Conservation (phyloP, 148 eudicot genomes). For the Arbutus unedo region DNA sequence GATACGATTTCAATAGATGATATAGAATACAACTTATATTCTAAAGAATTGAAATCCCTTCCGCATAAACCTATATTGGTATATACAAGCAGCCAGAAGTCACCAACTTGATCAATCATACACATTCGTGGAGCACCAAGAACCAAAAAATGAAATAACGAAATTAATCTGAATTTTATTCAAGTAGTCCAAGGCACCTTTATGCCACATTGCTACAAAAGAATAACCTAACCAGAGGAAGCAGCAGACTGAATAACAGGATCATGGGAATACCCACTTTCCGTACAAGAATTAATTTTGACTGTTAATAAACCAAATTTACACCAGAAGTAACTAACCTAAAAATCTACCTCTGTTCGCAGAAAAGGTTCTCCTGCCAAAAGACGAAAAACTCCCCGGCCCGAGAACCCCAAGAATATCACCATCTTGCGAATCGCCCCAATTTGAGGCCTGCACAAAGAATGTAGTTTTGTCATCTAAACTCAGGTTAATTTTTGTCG, state of each 20-base stretch:
- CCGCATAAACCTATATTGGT: background rate
- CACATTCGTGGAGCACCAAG: background rate
- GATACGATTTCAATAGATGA: too few relatives aligned
- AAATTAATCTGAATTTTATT: constrained; percentile 36
- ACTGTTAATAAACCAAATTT: constrained; percentile 32
- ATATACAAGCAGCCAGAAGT: background rate
- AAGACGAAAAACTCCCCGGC: constrained; percentile 44
- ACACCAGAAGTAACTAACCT: constrained; percentile 35
- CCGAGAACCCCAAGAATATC: constrained; percentile 31
- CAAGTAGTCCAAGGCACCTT: constrained; percentile 39
- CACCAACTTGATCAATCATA: background rate
- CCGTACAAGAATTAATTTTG: constrained; percentile 34
- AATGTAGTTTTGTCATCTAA: constrained; percentile 35
- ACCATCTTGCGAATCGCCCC: constrained; percentile 34
- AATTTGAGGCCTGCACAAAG: constrained; percentile 59
- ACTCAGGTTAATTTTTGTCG: constrained; percentile 31
- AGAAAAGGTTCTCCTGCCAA: constrained; percentile 49
- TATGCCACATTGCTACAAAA: constrained; percentile 51
- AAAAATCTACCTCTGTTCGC: constrained; percentile 22
- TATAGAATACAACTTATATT: too few relatives aligned
- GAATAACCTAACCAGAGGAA: constrained; percentile 43
- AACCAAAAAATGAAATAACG: background rate
- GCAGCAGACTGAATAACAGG: constrained; percentile 39
- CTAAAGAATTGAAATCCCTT: too few relatives aligned
- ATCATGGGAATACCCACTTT: constrained; percentile 27